Conservation (phyloP, 495 filamentous ascomycete genomes). For the Aspergillus carlsbadensis region DNA sequence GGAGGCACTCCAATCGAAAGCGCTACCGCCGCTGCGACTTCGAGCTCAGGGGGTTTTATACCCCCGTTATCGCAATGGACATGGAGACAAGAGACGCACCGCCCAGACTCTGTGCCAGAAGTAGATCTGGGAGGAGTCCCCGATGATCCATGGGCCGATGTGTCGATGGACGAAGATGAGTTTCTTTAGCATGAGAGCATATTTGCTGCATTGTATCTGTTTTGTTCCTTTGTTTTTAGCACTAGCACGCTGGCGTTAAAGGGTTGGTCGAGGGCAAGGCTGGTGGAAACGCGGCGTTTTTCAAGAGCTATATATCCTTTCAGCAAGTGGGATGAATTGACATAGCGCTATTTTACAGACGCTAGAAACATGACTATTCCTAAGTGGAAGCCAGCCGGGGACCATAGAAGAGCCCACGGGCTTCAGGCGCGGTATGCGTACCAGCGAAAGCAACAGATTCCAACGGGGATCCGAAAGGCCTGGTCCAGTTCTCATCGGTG, state of each 20-base stretch:
- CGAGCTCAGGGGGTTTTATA: constrained; percentile 18
- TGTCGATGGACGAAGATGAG: constrained; percentile 39
- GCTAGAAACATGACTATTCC: no score
- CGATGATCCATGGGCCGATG: constrained; percentile 2
- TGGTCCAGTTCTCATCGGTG: no score
- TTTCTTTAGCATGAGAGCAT: constrained; percentile 21
- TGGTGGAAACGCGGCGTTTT: background rate
- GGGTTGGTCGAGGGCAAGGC: background rate
- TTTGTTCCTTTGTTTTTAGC: background rate
- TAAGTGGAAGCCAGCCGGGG: no score
- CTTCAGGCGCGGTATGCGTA: no score
- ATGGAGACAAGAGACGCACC: constrained; percentile 15
- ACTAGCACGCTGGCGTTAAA: background rate
- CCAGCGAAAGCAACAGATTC: no score
- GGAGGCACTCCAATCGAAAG: constrained; percentile 28
- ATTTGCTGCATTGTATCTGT: no score
- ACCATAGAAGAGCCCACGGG: no score
- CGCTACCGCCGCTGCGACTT: constrained; percentile 13
- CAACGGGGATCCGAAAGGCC: no score
- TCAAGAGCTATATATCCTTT: background rate
- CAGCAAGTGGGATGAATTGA: no score
- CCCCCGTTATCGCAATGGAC: constrained; percentile 12
- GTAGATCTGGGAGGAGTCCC: background rate
- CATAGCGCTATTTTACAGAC: no score
- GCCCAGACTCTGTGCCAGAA: constrained; percentile 13